These are phyloP conservation scores for Ogataea saltuana DNA, from an alignment of 805 yeast species.

Conservation along the genomic window DNA sequence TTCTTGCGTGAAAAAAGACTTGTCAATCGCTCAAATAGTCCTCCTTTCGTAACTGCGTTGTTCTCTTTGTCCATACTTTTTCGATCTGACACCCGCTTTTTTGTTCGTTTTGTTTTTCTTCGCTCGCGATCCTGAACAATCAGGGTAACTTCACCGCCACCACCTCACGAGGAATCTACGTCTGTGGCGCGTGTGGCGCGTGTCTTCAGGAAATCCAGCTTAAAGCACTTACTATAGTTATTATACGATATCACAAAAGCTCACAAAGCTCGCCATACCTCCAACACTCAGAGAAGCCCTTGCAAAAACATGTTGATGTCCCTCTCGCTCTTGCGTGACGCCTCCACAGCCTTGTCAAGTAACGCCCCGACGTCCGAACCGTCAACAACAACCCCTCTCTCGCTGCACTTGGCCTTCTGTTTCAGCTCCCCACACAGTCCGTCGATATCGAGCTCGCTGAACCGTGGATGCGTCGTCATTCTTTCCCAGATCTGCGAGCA, in stretches of 20 bases:
- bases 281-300: not conserved
- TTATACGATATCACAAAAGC: too few species aligned
- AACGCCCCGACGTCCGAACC: constrained; percentile 72
- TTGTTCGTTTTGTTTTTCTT: constrained; percentile 15
- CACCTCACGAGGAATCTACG: too few species aligned
- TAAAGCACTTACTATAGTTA: too few species aligned
- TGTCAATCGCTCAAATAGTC: constrained; percentile 3
- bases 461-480: constrained; percentile 89
- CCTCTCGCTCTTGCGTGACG: not conserved
- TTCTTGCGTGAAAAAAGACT: not conserved
- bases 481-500: constrained; percentile 98
- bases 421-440: constrained; percentile 89
- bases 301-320: constrained; percentile 15
- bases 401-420: constrained; percentile 92
- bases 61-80: constrained; percentile 2
- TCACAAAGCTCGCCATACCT: too few species aligned
- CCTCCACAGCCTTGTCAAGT: constrained; percentile 34
- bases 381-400: constrained; percentile 84
- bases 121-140: constrained; percentile 10
- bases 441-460: constrained; percentile 91
- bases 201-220: too few species aligned
- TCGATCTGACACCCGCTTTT: constrained; percentile 12
- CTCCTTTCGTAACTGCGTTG: not conserved
- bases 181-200: too few species aligned
- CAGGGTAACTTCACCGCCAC: constrained; percentile 15